Conservation (phyloP, 1,284 basidiomycete genomes). For the Rhizopogon parksii region DNA sequence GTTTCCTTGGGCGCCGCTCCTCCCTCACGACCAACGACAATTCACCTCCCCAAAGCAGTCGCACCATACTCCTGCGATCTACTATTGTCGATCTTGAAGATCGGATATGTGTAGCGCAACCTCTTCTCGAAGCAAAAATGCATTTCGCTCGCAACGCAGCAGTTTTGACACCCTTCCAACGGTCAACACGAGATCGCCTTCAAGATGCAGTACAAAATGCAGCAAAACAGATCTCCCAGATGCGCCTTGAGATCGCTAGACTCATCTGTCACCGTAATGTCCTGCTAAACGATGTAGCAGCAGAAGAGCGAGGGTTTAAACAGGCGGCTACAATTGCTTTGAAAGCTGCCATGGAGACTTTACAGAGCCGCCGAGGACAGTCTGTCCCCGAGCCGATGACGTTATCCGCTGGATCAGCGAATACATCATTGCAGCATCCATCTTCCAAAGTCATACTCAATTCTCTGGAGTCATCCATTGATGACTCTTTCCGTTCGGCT, state of each 20-base stretch:
- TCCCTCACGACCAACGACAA: conserved; percentile 1
- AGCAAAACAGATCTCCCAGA: conserved; percentile 58
- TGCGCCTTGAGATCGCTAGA: conserved; percentile 71
- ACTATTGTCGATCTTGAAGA: conserved; percentile 63
- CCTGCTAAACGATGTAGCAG: conserved; percentile 65
- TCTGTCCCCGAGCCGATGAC: conserved; percentile 38
- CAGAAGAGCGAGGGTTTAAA: conserved; percentile 66
- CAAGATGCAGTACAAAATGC: conserved; percentile 56
- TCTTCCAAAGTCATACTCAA: conserved; percentile 25
- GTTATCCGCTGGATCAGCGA: conserved; percentile 32
- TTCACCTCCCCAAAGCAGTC: conserved; percentile 28
- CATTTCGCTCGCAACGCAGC: conserved; percentile 78
- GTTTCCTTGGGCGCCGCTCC: conserved; percentile 10
- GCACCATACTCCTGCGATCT: conserved; percentile 51
- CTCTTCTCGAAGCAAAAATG: conserved; percentile 65
- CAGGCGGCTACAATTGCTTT: conserved; percentile 65
- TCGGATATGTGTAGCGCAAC: conserved; percentile 49
- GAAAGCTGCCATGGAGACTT: conserved; percentile 60
- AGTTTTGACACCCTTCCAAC: conserved; percentile 82
- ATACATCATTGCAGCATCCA: conserved; percentile 16
- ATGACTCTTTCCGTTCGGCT: conserved; percentile 62
- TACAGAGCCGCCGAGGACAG: conserved; percentile 31
- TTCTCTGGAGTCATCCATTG: conserved; percentile 41
- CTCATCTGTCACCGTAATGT: conserved; percentile 71
- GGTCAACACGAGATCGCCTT: conserved; percentile 73